Percentiles rank a stretch among this genome's conserved stretches.
Conservation (phyloP, 352 stramenopile species). For the Globisporangium viniferum region DNA sequence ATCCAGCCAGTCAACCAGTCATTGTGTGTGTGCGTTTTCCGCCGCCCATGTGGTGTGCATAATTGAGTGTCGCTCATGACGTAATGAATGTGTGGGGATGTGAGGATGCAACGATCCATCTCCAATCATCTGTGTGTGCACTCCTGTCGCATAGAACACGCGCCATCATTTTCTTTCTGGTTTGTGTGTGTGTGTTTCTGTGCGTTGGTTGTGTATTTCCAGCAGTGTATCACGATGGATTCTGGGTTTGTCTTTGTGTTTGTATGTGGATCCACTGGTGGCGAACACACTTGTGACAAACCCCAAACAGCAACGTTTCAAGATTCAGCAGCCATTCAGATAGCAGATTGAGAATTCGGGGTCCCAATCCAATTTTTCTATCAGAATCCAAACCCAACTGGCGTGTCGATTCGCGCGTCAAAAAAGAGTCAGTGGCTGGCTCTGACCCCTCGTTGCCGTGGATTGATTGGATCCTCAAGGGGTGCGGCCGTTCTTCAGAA, state of each 20-base stretch:
- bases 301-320: background rate
- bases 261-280: background rate
- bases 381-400: background rate
- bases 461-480: conserved; percentile 21
- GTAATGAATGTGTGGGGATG: background rate
- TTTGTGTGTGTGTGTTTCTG: background rate
- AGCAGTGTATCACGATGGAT: background rate
- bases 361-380: too few relatives aligned
- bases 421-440: conserved; percentile 14
- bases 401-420: background rate
- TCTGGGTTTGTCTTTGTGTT: background rate
- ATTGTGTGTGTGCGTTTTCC: background rate
- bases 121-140: background rate
- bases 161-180: background rate
- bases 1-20: background rate
- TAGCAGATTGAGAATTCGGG: background rate
- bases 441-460: background rate
- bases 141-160: background rate
- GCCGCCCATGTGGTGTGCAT: background rate
- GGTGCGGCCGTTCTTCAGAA: conserved; percentile 18
- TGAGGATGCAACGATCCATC: background rate
- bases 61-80: background rate
- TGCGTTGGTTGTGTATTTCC: background rate
- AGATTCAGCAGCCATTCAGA: background rate
- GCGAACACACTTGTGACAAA: background rate